phyloP scores from a whole-genome alignment of 805 yeast species.

The Saccharomycopsis sp. region DNA sequence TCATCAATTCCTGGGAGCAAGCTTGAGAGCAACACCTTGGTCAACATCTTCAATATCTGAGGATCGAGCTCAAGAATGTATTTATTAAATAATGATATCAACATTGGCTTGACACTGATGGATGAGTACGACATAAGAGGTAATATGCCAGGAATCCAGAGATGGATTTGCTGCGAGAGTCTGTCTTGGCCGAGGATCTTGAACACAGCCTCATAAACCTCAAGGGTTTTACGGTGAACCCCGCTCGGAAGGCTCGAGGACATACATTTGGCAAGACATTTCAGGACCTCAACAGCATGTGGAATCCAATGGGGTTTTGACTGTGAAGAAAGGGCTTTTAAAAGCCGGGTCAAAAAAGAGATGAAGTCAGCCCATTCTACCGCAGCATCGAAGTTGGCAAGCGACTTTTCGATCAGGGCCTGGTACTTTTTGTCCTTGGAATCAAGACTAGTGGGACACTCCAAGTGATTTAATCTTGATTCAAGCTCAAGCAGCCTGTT shows the following conservation, averaged over 20 bases:
- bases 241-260: slow-evolving; percentile 87
- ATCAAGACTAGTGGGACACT: slow-evolving; percentile 24
- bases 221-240: slow-evolving; percentile 84
- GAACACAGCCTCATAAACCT: slow-evolving; percentile 68
- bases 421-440: slow-evolving; percentile 65
- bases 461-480: slow-evolving; percentile 6
- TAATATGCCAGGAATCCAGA: slow-evolving; percentile 91
- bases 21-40: slow-evolving; percentile 67
- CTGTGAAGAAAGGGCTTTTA: slow-evolving; percentile 54
- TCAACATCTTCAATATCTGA: slow-evolving; percentile 42
- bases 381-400: slow-evolving; percentile 69
- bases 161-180: slow-evolving; percentile 47
- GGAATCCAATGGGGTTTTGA: slow-evolving; percentile 56
- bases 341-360: slow-evolving; percentile 73
- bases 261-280: slow-evolving; percentile 69
- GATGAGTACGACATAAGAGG: slow-evolving; percentile 87
- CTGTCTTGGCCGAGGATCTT: slow-evolving; percentile 49
- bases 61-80: slow-evolving; percentile 50
- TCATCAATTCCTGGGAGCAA: slow-evolving; percentile 88
- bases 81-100: slow-evolving; percentile 54
- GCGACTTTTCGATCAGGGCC: slow-evolving; percentile 63
- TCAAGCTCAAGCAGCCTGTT: slow-evolving; percentile 1
- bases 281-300: slow-evolving; percentile 52
- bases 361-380: slow-evolving; percentile 99
- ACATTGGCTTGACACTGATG: slow-evolving; percentile 76